Base-by-base conservation (phyloP, 805 yeast species). In the Isabelozyma heimii region DNA sequence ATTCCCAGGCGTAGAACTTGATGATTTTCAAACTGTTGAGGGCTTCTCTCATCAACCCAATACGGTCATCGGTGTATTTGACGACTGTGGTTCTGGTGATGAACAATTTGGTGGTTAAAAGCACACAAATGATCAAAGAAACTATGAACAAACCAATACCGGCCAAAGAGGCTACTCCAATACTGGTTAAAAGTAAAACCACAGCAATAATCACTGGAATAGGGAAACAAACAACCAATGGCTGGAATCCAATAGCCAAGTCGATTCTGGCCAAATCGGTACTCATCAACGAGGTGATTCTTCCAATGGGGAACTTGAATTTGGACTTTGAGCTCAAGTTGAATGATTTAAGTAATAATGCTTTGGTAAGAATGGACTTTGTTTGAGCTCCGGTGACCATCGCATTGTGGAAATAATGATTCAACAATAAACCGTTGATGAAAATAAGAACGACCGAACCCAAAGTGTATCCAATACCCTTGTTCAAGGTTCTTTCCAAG, bases 401-500 rank as follows among this genome's bases (percentile, higher is more conserved):
- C 20, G 76, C 65, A 46, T 66, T 63, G 52, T 74, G 74, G 58
- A 72, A 72, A 48, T 62, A 70, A 52, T 75, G 80, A 56, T 73
- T 74, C 38, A 72, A 52, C 37, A 70, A 61, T 42, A 73, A 55
- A 10, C 77, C 77, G 52, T 70, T 72, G 40, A 69, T 45, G 24
- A 80, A 53, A 55, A 86, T 79, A 64, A 91, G 70, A 1, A 72
- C 54, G 40, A 84, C 77, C 9, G 87, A 75, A 15, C 91, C 96
- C 43, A 90, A 68, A 8, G 91, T 85, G 56, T 81, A 87, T 8
- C 94, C 96, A 15, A 87, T 73, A 50, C 96, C 97, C 40, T 67
- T 71, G 33, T 83, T 85, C 48, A 72, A 67, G 8, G 71, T 63
- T 24, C 66, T 55, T 9, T 68, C 66, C 12, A 75, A 65, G 7